Conservation (phyloP, 225 moss, liverwort and hornwort genomes). For the Polytrichum formosum region DNA sequence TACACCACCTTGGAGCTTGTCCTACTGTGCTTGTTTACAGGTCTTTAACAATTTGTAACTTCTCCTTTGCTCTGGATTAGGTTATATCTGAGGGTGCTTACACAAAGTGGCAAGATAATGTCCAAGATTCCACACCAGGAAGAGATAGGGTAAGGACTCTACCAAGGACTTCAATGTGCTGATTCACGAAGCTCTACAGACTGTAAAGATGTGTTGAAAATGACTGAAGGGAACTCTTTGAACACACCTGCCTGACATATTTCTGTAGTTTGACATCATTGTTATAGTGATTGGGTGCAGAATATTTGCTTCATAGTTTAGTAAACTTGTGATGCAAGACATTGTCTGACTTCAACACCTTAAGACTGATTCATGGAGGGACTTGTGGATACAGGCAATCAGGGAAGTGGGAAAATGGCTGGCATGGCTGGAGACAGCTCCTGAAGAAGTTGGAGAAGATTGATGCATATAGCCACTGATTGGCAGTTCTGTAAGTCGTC, state of each 20-base stretch:
- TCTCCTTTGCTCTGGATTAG: conserved; percentile 22
- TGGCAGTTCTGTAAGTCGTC: conserved; percentile 40
- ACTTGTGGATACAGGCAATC: conserved; percentile 60
- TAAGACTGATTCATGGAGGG: too few relatives aligned
- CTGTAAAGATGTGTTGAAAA: too few relatives aligned
- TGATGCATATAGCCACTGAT: conserved; percentile 29
- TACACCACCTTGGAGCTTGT: not conserved
- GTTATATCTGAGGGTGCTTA: conserved; percentile 82
- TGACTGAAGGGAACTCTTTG: too few relatives aligned
- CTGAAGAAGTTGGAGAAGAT: conserved; percentile 77
- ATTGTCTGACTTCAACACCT: not conserved
- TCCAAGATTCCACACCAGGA: conserved; percentile 91
- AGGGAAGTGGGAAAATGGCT: conserved; percentile 80
- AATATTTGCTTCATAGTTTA: too few relatives aligned
- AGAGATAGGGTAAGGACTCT: conserved; percentile 78
- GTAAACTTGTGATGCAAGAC: not conserved
- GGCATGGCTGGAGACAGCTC: conserved; percentile 60
- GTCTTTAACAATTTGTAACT: too few relatives aligned
- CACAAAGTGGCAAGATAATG: conserved; percentile 80
- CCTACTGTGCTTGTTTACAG: too few relatives aligned
- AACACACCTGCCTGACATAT: too few relatives aligned
- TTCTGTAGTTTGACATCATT: too few relatives aligned
- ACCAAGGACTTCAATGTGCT: too few relatives aligned
- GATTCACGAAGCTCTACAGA: too few relatives aligned
- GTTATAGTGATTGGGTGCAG: not conserved